These are phyloP conservation scores for Holtermannia corniformis DNA, from an alignment of 768 basidiomycete species.

Conservation along the genomic window DNA sequence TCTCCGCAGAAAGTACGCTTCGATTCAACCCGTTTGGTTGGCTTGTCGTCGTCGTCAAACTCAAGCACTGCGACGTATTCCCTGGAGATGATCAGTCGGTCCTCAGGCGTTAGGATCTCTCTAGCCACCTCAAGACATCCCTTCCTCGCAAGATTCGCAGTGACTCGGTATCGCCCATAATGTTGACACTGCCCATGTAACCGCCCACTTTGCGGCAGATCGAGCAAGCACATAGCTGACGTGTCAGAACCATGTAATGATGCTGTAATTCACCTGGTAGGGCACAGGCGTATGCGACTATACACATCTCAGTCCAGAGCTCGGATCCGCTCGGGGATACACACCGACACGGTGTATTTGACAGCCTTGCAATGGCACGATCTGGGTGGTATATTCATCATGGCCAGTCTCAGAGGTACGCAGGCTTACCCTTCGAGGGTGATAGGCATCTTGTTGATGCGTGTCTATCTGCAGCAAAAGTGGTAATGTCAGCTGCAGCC, in stretches of 20 bases:
- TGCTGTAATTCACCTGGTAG: constrained; percentile 19
- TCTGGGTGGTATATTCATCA: constrained; percentile 10
- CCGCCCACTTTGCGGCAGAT: constrained; percentile 41
- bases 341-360: constrained; percentile 31
- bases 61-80: constrained; percentile 26
- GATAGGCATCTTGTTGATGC: constrained; percentile 22
- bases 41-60: constrained; percentile 30
- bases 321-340: not conserved
- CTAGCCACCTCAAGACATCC: constrained; percentile 39
- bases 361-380: constrained; percentile 39
- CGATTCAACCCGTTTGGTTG: constrained; percentile 18
- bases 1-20: constrained; percentile 34
- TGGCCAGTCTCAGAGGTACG: not conserved
- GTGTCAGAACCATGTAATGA: not conserved
- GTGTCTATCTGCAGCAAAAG: too few relatives aligned
- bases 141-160: constrained; percentile 33
- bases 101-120: not conserved
- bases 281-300: constrained; percentile 39
- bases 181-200: constrained; percentile 41
- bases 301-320: not conserved
- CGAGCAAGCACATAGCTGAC: constrained; percentile 33
- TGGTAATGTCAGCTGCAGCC: too few relatives aligned
- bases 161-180: constrained; percentile 38
- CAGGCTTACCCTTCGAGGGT: constrained; percentile 31
- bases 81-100: constrained; percentile 7